These are phyloP conservation scores for Dovyalis caffra DNA, from an alignment of 345 rosid genomes.

Conservation along the genomic window DNA sequence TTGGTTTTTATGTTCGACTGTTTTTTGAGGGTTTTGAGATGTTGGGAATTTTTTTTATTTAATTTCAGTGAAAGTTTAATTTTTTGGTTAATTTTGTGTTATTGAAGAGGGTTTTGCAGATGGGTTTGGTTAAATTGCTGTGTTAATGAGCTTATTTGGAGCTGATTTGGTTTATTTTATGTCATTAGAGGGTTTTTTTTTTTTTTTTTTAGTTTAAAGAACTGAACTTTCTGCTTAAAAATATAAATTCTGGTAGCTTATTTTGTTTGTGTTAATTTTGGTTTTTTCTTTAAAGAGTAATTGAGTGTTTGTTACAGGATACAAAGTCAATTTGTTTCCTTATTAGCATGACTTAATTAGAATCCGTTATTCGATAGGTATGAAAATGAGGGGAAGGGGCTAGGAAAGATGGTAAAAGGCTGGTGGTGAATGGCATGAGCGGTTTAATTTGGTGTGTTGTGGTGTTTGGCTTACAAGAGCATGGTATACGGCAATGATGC, in stretches of 20 bases:
- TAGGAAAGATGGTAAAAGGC: background rate
- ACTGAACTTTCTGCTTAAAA: background rate
- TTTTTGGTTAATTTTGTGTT: conserved; percentile 5
- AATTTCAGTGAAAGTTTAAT: background rate
- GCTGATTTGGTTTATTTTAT: background rate
- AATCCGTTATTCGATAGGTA: background rate
- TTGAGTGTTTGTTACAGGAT: background rate
- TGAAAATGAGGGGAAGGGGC: background rate
- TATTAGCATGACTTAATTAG: background rate
- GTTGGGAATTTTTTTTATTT: background rate
- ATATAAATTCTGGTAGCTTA: background rate
- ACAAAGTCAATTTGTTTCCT: background rate
- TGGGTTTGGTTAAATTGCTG: background rate
- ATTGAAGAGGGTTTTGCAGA: background rate
- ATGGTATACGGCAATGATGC: background rate
- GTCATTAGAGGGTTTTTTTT: background rate
- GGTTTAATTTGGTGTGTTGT: background rate
- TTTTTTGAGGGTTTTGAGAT: background rate
- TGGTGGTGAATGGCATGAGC: background rate
- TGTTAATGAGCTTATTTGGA: background rate
- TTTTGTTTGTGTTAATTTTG: background rate
- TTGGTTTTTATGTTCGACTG: background rate
- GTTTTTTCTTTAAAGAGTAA: background rate
- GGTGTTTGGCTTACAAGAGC: background rate
- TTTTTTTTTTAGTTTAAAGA: background rate